A percentile compares a stretch with the other conserved stretches of the same genome.
Conservation (phyloP, 1,139 yeast genomes). For the Pichia sp. region DNA sequence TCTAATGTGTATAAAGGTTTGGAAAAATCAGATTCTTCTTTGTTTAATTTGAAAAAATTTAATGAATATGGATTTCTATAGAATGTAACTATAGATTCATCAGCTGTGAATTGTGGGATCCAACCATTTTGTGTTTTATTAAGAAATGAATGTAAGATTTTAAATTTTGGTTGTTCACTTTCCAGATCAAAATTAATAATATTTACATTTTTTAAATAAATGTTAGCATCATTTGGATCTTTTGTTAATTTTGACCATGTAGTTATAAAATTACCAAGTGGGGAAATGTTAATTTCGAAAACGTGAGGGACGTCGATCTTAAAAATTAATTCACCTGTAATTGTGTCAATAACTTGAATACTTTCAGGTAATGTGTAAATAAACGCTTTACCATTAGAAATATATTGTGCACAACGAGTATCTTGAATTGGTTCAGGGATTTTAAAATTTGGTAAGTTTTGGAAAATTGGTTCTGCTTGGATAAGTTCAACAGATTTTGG, state of each 20-base stretch:
- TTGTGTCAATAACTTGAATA: slow-evolving; percentile 58
- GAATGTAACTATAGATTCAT: slow-evolving; percentile 63
- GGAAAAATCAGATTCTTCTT: slow-evolving; percentile 24
- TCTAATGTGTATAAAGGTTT: slow-evolving; percentile 57
- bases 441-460: slow-evolving; percentile 33
- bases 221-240: slow-evolving; percentile 51
- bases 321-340: slow-evolving; percentile 38
- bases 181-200: slow-evolving; percentile 41
- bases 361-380: slow-evolving; percentile 51
- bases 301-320: slow-evolving; percentile 53
- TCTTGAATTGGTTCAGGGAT: slow-evolving; percentile 26
- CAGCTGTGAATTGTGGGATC: slow-evolving; percentile 83
- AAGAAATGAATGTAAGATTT: slow-evolving; percentile 56
- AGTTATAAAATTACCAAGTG: slow-evolving; percentile 76
- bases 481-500: slow-evolving; percentile 57
- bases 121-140: slow-evolving; percentile 85
- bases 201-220: slow-evolving; percentile 70
- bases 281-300: slow-evolving; percentile 80
- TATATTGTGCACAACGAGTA: slow-evolving; percentile 39
- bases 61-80: slow-evolving; percentile 55
- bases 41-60: slow-evolving; percentile 57
- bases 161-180: slow-evolving; percentile 32
- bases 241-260: slow-evolving; percentile 88
- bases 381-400: slow-evolving; percentile 50
- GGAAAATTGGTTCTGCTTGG: slow-evolving; percentile 45